Conservation (phyloP, 441 rosid genomes). For the Lepidium campestre region DNA sequence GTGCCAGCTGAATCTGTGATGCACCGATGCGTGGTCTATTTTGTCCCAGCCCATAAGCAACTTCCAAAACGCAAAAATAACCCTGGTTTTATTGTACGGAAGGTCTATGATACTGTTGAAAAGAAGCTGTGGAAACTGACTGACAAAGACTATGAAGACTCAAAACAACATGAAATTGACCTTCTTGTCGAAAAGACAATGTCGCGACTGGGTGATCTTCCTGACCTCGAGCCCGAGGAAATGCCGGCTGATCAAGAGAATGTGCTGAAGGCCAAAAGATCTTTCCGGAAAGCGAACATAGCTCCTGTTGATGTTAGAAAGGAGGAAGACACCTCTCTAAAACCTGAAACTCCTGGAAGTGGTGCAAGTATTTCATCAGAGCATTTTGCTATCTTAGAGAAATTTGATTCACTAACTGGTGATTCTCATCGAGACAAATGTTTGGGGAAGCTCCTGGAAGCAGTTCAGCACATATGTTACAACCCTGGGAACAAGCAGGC, state of each 20-base stretch:
- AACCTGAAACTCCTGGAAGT: constrained; percentile 86
- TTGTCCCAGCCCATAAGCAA: constrained; percentile 78
- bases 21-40: constrained; percentile 91
- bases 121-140: constrained; percentile 81
- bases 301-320: constrained; percentile 75
- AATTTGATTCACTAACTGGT: constrained; percentile 64
- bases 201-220: constrained; percentile 66
- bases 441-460: constrained; percentile 81
- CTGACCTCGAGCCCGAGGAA: constrained; percentile 66
- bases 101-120: constrained; percentile 85
- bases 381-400: constrained; percentile 46
- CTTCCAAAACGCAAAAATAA: constrained; percentile 70
- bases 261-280: constrained; percentile 47
- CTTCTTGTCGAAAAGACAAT: constrained; percentile 83
- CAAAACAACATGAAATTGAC: constrained; percentile 87
- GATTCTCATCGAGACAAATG: constrained; percentile 81
- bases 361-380: constrained; percentile 51
- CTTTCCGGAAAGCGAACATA: constrained; percentile 44
- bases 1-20: constrained; percentile 93
- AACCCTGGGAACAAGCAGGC: constrained; percentile 32
- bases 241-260: constrained; percentile 47
- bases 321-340: constrained; percentile 59
- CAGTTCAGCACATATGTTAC: constrained; percentile 56
- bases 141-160: constrained; percentile 88
- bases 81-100: constrained; percentile 93